Percentiles rank a stretch among this genome's conserved stretches.
Conservation (phyloP, 257 asterid species). For the Hygrophila difformis region DNA sequence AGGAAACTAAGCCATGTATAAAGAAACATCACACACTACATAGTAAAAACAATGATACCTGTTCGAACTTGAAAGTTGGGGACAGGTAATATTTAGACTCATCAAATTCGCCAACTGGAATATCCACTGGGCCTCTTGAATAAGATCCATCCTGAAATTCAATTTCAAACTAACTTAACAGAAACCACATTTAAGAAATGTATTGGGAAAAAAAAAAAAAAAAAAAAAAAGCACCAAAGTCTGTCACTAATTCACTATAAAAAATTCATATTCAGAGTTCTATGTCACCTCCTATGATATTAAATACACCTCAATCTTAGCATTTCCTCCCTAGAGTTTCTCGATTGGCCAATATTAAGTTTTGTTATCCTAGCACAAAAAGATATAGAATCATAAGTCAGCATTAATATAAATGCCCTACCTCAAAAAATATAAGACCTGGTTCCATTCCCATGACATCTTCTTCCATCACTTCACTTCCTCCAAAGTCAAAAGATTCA, state of each 20-base stretch:
- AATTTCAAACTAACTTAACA: constrained; percentile 11
- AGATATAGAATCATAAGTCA: constrained; percentile 5
- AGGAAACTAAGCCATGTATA: too few relatives aligned
- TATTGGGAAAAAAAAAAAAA: too few relatives aligned
- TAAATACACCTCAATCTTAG: too few relatives aligned
- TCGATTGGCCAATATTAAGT: too few relatives aligned
- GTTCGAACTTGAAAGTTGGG: constrained; percentile 90
- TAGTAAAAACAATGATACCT: constrained; percentile 40
- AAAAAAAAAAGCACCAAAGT: too few relatives aligned
- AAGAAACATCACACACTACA: constrained; percentile 2
- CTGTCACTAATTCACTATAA: too few relatives aligned
- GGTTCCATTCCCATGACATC: constrained; percentile 91
- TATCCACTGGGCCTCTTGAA: constrained; percentile 93
- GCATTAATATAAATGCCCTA: constrained; percentile 17
- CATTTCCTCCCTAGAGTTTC: too few relatives aligned
- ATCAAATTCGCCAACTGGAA: constrained; percentile 59
- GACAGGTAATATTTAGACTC: constrained; percentile 68
- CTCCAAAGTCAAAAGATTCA: constrained; percentile 69
- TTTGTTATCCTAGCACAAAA: too few relatives aligned
- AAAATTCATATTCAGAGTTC: too few relatives aligned
- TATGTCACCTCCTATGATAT: too few relatives aligned
- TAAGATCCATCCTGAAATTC: constrained; percentile 92
- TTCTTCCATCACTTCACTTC: constrained; percentile 92
- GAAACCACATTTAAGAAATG: too few relatives aligned
- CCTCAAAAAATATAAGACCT: constrained; percentile 98